phyloP scores from a whole-genome alignment of 805 yeast species.

The Saturnispora diversa region DNA sequence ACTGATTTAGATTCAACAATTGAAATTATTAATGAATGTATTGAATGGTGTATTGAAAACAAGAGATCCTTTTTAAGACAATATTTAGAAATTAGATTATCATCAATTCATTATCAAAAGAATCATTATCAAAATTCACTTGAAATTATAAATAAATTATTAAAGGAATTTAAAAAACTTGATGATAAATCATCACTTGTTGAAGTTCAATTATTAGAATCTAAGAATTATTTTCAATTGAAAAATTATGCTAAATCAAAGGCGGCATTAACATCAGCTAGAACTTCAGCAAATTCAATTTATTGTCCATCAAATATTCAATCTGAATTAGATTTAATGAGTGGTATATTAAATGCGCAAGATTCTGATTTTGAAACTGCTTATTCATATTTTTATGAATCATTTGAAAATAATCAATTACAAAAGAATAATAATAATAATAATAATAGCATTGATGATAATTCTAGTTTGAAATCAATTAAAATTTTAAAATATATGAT shows the following conservation, averaged over 20 bases:
- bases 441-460: too few species aligned
- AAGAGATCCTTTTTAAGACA: slow-evolving; percentile 87
- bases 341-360: slow-evolving; percentile 93
- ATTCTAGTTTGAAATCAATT: slow-evolving; percentile 33
- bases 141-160: slow-evolving; percentile 58
- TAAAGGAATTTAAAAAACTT: slow-evolving; percentile 81
- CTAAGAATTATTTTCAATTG: slow-evolving; percentile 82
- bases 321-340: slow-evolving; percentile 91
- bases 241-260: slow-evolving; percentile 85
- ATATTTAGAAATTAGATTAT: slow-evolving; percentile 74
- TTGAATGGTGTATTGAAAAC: slow-evolving; percentile 78
- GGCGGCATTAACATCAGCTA: slow-evolving; percentile 88
- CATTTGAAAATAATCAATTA: slow-evolving; percentile 79
- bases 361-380: slow-evolving; percentile 96
- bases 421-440: slow-evolving; percentile 32
- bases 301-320: slow-evolving; percentile 91
- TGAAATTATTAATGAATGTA: slow-evolving; percentile 63
- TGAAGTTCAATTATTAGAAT: slow-evolving; percentile 88
- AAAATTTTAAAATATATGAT: slow-evolving; percentile 87
- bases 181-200: slow-evolving; percentile 94
- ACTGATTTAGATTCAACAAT: slow-evolving; percentile 64
- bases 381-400: slow-evolving; percentile 88
- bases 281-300: slow-evolving; percentile 95
- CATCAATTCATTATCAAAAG: slow-evolving; percentile 64
- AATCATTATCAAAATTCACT: slow-evolving; percentile 60